Evolutionary conservation across 1,284 basidiomycete genomes (phyloP).

Genomic region (Papiliotrema terrestris): DNA sequence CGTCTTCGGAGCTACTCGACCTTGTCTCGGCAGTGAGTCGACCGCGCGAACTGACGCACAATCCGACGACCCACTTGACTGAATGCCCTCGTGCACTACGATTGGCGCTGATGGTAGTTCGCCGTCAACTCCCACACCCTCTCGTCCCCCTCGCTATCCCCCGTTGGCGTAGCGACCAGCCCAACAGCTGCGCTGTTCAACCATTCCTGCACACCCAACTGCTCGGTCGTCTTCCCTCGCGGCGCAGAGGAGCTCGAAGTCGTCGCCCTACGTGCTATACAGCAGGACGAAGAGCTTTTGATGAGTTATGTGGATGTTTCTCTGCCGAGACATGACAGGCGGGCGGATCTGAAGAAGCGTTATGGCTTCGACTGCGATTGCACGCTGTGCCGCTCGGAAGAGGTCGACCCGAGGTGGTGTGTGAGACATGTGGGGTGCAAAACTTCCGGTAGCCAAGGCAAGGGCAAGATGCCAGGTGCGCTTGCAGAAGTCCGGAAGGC

Average conservation of each 20-base stretch:
- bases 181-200: slow-evolving; percentile 78
- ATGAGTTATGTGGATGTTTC: slow-evolving; percentile 85
- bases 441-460: slow-evolving; percentile 1
- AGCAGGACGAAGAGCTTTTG: slow-evolving; percentile 66
- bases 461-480: slow-evolving; percentile 21
- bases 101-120: slow-evolving; percentile 56
- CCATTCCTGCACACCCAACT: slow-evolving; percentile 88
- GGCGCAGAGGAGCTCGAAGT: slow-evolving; percentile 59
- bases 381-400: slow-evolving; percentile 53
- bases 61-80: no score
- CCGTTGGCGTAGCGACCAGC: slow-evolving; percentile 75
- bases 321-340: slow-evolving; percentile 60
- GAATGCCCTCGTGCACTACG: not conserved
- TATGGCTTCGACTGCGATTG: slow-evolving; percentile 82
- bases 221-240: slow-evolving; percentile 78
- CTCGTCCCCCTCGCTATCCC: slow-evolving; percentile 66
- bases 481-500: not conserved
- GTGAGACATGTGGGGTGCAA: slow-evolving; percentile 33
- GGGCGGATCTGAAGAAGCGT: slow-evolving; percentile 60
- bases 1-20: slow-evolving; percentile 31
- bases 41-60: no score
- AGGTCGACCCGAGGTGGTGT: slow-evolving; percentile 65
- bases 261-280: slow-evolving; percentile 64
- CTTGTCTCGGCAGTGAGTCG: slow-evolving; percentile 40
- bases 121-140: slow-evolving; percentile 84